Evolutionary conservation across 345 rosid species (phyloP).

Genomic region (Eucalyptus tenuipes): DNA sequence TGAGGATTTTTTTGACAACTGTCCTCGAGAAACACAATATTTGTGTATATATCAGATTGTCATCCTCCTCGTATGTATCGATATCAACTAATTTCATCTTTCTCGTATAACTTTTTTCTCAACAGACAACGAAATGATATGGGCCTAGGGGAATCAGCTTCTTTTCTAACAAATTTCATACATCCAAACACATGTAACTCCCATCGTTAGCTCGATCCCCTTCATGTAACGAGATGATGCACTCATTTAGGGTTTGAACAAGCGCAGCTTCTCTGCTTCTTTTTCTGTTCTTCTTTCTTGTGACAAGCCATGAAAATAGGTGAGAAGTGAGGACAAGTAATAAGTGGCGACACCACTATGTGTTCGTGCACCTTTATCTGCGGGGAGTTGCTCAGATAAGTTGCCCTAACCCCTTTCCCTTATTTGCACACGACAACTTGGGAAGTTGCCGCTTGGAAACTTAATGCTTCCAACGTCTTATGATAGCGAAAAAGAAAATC

Average conservation of each 20-base stretch:
- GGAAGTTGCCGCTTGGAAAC: neutral
- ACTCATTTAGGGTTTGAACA: neutral
- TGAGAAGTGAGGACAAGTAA: neutral
- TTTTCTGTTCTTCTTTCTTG: neutral
- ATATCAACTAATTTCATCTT: neutral
- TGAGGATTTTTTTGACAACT: rapidly evolving
- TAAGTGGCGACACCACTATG: neutral
- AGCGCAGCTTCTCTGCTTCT: neutral
- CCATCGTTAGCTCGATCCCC: neutral
- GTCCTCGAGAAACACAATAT: neutral
- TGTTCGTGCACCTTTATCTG: neutral
- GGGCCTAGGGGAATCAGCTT: neutral
- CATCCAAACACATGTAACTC: neutral
- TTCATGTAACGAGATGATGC: neutral
- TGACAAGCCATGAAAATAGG: neutral
- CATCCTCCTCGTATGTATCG: neutral
- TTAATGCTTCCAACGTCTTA: neutral
- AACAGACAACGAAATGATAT: neutral
- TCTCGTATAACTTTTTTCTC: neutral
- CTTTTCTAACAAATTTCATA: neutral
- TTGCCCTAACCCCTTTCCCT: neutral
- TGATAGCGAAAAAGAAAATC: neutral
- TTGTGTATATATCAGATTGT: neutral
- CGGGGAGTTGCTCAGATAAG: neutral
- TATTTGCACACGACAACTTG: neutral